Conservation (phyloP, 306 rosid genomes). For the Prunus mira region DNA sequence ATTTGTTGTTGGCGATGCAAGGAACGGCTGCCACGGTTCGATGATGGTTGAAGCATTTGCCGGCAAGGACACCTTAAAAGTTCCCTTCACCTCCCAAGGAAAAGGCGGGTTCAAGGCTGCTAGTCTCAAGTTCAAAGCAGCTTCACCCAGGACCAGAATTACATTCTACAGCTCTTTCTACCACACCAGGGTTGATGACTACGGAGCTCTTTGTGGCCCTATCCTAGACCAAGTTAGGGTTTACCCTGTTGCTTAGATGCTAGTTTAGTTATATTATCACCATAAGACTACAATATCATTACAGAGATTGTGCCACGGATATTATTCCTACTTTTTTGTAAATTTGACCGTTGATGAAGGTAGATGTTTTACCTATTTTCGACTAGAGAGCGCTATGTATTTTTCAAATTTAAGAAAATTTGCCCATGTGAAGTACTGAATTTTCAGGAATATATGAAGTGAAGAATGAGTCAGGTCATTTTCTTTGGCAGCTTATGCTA, state of each 20-base stretch:
- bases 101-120: slow-evolving; percentile 57
- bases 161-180: slow-evolving; percentile 90
- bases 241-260: slow-evolving; percentile 36
- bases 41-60: slow-evolving; percentile 97
- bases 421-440: too few relatives aligned
- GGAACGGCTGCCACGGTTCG: slow-evolving; percentile 87
- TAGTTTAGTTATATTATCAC: not conserved
- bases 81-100: slow-evolving; percentile 72
- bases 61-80: slow-evolving; percentile 67
- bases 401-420: not conserved
- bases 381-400: too few relatives aligned
- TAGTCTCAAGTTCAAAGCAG: slow-evolving; percentile 66
- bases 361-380: not conserved
- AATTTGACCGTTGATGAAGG: slow-evolving; percentile 31
- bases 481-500: too few relatives aligned
- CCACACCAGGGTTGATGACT: slow-evolving; percentile 76
- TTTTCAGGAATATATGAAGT: not conserved
- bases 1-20: slow-evolving; percentile 80
- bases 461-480: too few relatives aligned
- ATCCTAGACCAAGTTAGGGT: slow-evolving; percentile 72
- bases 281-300: not conserved
- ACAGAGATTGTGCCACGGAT: slow-evolving; percentile 27
- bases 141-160: slow-evolving; percentile 61
- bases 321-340: slow-evolving; percentile 26
- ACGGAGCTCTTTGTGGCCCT: slow-evolving; percentile 91